Base-by-base conservation (phyloP, 768 basidiomycete species). In the Auricularia sp. region DNA sequence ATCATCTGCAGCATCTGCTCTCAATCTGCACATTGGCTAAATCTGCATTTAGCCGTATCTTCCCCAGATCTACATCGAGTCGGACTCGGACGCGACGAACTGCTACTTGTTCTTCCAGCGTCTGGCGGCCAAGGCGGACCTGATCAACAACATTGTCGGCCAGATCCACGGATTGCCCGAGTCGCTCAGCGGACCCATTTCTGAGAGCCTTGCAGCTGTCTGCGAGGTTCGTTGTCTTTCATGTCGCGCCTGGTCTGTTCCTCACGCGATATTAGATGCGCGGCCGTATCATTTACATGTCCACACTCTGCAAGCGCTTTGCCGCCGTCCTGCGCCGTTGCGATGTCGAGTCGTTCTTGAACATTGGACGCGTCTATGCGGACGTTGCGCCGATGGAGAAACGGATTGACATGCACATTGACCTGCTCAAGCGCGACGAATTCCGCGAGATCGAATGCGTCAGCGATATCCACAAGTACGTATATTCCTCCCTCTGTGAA, bases 381-480 rank as follows among this genome's bases (percentile, higher is more conserved):
- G 97, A 99, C 67, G 83, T 98, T 23, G 84, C 85, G 0, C 89
- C 88, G 0, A 84, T 97, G 73, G 97, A 99, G 77, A 91, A 89
- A 73, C 83, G 90, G 35, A 84, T 99, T 60, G 94, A 99, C 70
- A 88, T 90, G 77, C 95, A 97, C 71, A 84, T 98, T 67, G 90
- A 91, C 59, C 79, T 90, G 33, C 77, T 98, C 3, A 81, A 89
- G 53, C 81, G 87, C 58, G 93, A 98, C 69, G 95, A 94, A 73
- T 95, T 99, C 78, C 83, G 88, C 29, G 95, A 94, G 74, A 83
- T 88, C 77, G 96, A 98, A 71, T 98, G 95, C 74, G 92, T 91
- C 21, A 87, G 82, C 69, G 97, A 98, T 71, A 80, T 98, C 53
- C 79, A 83, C 68, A 94, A 90, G 95, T 95, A 70, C 64, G 88